These are phyloP conservation scores for Dioscorea cayenensis DNA, from an alignment of 116 monocot species.

Conservation along the genomic window DNA sequence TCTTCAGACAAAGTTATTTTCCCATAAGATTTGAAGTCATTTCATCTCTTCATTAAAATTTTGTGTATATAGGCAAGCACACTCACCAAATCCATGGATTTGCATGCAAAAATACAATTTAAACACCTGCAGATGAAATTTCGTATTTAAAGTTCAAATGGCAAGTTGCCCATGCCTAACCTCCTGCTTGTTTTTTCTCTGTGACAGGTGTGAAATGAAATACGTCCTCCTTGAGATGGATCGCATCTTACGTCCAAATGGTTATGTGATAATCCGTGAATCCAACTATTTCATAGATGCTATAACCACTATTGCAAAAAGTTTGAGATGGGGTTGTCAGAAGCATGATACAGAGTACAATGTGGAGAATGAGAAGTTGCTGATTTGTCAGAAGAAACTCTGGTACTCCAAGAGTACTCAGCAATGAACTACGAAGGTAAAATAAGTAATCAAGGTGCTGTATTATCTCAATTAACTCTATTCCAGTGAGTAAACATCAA, in stretches of 20 bases:
- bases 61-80: no score
- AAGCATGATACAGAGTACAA: constrained; percentile 66
- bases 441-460: no score
- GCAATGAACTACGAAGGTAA: background rate
- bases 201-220: constrained; percentile 85
- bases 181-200: background rate
- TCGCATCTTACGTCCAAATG: constrained; percentile 77
- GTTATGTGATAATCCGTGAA: constrained; percentile 79
- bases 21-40: background rate
- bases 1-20: background rate
- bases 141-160: background rate
- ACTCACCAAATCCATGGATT: no score
- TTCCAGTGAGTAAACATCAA: no score
- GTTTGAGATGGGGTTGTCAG: constrained; percentile 79
- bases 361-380: constrained; percentile 70
- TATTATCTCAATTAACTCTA: no score
- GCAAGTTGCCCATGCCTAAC: background rate
- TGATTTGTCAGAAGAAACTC: constrained; percentile 91
- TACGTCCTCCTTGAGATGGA: constrained; percentile 93
- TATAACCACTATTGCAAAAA: constrained; percentile 57
- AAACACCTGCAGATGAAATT: no score
- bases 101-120: no score
- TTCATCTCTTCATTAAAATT: no score
- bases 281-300: constrained; percentile 68
- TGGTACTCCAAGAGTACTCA: constrained; percentile 64